Conservation (phyloP, 805 yeast species). For the Yarrowia sp. region DNA sequence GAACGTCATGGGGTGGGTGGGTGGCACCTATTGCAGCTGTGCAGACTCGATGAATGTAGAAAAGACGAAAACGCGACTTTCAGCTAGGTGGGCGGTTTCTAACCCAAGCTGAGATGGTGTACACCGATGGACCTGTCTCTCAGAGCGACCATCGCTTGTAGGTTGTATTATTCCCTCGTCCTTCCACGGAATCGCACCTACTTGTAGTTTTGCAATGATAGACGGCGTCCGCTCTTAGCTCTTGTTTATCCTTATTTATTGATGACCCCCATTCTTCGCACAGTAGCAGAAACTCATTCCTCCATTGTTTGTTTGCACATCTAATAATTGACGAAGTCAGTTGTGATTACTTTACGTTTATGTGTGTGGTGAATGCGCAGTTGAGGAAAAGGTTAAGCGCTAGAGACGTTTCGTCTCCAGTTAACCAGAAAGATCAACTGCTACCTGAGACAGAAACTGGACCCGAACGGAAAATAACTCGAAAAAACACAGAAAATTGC, state of each 20-base stretch:
- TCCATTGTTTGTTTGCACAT: not conserved
- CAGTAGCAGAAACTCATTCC: not conserved
- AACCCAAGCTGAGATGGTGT: no score
- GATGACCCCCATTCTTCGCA: not conserved
- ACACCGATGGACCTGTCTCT: no score
- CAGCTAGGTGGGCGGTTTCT: no score
- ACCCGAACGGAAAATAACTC: not conserved
- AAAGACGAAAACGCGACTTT: not conserved
- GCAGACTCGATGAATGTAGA: not conserved
- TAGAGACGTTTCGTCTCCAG: conserved; percentile 15
- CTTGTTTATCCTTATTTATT: not conserved
- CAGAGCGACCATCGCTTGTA: no score
- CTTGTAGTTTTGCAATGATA: not conserved
- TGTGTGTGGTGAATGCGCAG: no score
- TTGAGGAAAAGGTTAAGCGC: not conserved
- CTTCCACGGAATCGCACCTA: not conserved
- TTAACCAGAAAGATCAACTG: not conserved
- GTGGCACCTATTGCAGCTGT: not conserved
- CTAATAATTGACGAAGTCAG: no score
- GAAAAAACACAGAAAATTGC: not conserved
- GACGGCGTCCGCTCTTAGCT: not conserved
- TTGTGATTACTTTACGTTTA: no score
- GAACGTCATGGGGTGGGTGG: conserved; percentile 9
- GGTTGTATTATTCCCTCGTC: not conserved
- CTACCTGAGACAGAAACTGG: conserved; percentile 3